Evolutionary conservation across 768 basidiomycete genomes (phyloP).

Genomic region (Austroboletus festivus): DNA sequence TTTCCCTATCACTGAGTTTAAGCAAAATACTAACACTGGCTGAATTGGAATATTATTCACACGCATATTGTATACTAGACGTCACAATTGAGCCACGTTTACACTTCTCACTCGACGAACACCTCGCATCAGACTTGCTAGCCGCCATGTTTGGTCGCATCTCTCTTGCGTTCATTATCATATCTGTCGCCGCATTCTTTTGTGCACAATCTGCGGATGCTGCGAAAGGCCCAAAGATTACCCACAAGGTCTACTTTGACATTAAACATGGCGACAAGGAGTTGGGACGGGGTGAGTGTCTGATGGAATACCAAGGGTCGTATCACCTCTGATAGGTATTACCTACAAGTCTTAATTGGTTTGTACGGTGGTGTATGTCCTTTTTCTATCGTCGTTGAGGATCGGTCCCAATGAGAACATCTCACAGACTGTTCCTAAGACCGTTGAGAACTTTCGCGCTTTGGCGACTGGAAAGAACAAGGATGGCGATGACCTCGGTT

Average conservation of each 20-base stretch:
- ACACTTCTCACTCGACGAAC: slow-evolving; percentile 11
- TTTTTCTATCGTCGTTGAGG: neutral
- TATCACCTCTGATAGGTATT: neutral
- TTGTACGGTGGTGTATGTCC: slow-evolving; percentile 79
- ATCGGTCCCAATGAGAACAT: neutral
- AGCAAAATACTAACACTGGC: too few species aligned
- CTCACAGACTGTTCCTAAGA: slow-evolving; percentile 86
- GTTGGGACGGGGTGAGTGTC: slow-evolving; percentile 69
- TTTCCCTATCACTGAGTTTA: neutral
- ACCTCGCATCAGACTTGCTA: slow-evolving; percentile 2
- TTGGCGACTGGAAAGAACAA: slow-evolving; percentile 81
- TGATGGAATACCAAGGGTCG: neutral
- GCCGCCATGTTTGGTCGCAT: slow-evolving; percentile 54
- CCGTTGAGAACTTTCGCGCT: slow-evolving; percentile 96
- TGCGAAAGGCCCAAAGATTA: slow-evolving; percentile 84
- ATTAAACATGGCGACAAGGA: slow-evolving; percentile 88
- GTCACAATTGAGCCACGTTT: slow-evolving; percentile 23
- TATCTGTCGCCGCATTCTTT: slow-evolving; percentile 67
- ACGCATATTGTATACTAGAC: slow-evolving; percentile 5
- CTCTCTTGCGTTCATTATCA: slow-evolving; percentile 56
- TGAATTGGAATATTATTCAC: slow-evolving; percentile 20
- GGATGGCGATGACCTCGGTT: slow-evolving; percentile 63
- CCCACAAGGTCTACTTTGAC: slow-evolving; percentile 93
- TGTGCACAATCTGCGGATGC: slow-evolving; percentile 73
- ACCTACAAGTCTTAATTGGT: slow-evolving; percentile 68